Evolutionary conservation across 306 rosid species (phyloP), one percentile per base, ranked within the genome.

Genomic region (Dalbergia cultrata): DNA sequence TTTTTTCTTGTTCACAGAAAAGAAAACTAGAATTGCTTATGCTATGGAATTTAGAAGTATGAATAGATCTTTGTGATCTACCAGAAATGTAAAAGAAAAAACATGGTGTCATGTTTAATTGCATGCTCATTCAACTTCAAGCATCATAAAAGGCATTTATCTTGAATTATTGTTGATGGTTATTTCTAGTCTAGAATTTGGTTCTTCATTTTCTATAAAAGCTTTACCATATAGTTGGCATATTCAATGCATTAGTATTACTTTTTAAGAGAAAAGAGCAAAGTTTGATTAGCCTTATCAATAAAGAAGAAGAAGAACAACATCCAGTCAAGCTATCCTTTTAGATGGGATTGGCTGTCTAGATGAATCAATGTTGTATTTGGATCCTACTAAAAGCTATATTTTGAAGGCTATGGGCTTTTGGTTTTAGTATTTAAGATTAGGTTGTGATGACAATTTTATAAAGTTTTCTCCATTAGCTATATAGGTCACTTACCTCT

Each of bases 131-230:
- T 63, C 11, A 13, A 21, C 13, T 35, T 35, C 21, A 65, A 37
- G 22, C 73, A 65, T 65, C 53, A 39, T 37, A 54, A 41, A 39
- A 53, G 67, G 18, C 44, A 77, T 67, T 70, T 47, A 17, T 33
- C 44, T 37, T 67, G 19, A 74, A 19, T 35, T 6, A 26, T 56
- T 65, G 70, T 8, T 66, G n/a, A 66, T 66, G 62, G 63, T 34
- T 19, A 35, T 67, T 19, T 64, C 34, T 5, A 19, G 16, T 58
- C 56, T 49, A 33, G 18, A 63, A 26, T 64, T 17, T 64, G 11
- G n/a, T 53, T 35, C 74, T 77, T 54, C 63, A 33, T 31, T 26
- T 31, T 66, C 18, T 34, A 8, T 26, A 62, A 63, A 49, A 44
- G 11, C 33, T 43, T 75, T 37, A 26, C 3, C 47, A 18, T 31